phyloP scores from a whole-genome alignment of 768 basidiomycete species.

The Mycena kentingensis region DNA sequence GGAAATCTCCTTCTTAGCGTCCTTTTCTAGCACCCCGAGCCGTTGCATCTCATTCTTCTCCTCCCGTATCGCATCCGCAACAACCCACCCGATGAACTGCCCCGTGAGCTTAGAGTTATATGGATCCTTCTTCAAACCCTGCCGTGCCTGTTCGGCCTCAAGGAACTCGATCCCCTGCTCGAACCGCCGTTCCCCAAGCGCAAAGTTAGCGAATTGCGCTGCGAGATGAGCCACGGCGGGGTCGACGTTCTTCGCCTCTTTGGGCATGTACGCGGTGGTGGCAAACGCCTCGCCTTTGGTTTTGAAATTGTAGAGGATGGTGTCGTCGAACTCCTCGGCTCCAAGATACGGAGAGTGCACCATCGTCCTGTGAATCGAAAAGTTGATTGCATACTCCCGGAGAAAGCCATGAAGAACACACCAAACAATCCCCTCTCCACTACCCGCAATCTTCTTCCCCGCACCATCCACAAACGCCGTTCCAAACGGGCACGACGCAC shows the following conservation, averaged over 20 bases:
- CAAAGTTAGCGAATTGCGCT: constrained; percentile 20
- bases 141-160: constrained; percentile 18
- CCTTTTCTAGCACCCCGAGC: constrained; percentile 19
- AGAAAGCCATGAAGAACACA: not conserved
- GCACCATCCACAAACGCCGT: constrained; percentile 14
- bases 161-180: constrained; percentile 28
- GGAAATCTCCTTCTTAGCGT: constrained; percentile 17
- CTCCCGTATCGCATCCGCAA: constrained; percentile 23
- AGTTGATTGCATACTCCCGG: no score
- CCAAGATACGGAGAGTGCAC: constrained; percentile 15
- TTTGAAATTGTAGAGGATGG: constrained; percentile 25
- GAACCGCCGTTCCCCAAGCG: constrained; percentile 19
- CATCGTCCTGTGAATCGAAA: constrained; percentile 14
- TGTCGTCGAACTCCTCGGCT: constrained; percentile 15
- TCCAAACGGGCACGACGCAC: constrained; percentile 20
- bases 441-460: constrained; percentile 15
- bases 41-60: constrained; percentile 24
- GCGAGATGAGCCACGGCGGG: not conserved
- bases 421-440: constrained; percentile 27
- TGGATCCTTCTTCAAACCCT: constrained; percentile 1
- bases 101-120: constrained; percentile 19
- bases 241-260: not conserved
- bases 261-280: constrained; percentile 11
- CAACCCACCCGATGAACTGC: constrained; percentile 25
- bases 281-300: constrained; percentile 23